Evolutionary conservation across 192 early-diverging fungal species (phyloP).

Genomic region (Podila horticola): DNA sequence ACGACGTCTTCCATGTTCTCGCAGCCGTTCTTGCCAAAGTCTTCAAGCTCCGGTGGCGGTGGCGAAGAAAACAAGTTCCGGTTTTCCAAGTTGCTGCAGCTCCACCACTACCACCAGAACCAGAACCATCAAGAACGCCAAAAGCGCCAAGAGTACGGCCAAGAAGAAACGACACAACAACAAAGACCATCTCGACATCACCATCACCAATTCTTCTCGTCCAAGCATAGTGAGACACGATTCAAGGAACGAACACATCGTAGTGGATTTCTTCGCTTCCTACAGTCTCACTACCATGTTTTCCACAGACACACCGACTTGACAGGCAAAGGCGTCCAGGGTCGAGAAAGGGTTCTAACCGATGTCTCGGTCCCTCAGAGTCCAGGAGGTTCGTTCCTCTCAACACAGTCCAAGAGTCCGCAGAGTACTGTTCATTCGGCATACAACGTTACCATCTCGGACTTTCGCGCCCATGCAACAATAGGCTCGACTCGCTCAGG

Average conservation of each 20-base stretch:
- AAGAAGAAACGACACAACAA: constrained; percentile 1
- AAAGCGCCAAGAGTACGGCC: constrained; percentile 1
- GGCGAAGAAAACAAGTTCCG: constrained; percentile 11
- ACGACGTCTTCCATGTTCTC: background rate
- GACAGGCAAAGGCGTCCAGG: background rate
- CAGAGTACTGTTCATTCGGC: constrained; percentile 15
- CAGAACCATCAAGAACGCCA: constrained; percentile 6
- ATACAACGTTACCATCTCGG: constrained; percentile 25
- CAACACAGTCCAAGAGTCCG: constrained; percentile 12
- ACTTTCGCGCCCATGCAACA: constrained; percentile 31
- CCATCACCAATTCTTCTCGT: background rate
- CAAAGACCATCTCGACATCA: constrained; percentile 7
- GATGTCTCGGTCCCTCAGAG: background rate
- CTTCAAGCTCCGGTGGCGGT: background rate
- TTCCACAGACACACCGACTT: constrained; percentile 19
- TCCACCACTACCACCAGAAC: background rate
- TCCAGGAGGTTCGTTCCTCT: constrained; percentile 1
- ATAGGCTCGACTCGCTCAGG: constrained; percentile 24
- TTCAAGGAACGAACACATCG: constrained; percentile 4
- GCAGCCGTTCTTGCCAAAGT: background rate
- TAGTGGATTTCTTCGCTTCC: constrained; percentile 26
- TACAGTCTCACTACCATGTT: constrained; percentile 45
- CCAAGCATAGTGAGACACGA: constrained; percentile 20
- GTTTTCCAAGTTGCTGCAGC: constrained; percentile 24
- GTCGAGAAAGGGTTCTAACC: background rate